A percentile compares a stretch with the other conserved stretches of the same genome.
These are phyloP conservation scores for Colletotrichum incanum DNA, from an alignment of 2,329 filamentous ascomycete genomes.

Conservation along the genomic window DNA sequence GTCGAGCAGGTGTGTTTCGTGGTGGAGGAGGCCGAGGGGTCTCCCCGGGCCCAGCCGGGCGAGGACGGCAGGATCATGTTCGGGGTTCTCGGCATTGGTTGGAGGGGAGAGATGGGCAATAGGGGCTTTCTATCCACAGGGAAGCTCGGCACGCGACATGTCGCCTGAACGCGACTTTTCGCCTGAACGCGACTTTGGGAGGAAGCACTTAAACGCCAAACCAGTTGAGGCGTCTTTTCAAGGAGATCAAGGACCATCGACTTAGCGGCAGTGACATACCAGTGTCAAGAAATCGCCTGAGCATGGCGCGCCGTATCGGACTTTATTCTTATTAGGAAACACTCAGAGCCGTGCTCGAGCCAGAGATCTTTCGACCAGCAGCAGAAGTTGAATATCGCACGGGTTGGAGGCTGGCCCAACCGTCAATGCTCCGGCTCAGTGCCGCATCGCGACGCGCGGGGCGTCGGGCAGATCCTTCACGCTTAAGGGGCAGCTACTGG, in stretches of 20 bases:
- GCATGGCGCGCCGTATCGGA: not conserved
- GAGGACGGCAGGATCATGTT: conserved; percentile 76
- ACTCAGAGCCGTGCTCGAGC: not conserved
- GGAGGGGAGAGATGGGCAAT: conserved; percentile 92
- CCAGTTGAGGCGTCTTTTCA: conserved; percentile 5
- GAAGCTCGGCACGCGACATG: conserved; percentile 74
- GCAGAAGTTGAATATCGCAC: not conserved
- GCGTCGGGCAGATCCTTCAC: not conserved
- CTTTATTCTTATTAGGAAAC: not conserved
- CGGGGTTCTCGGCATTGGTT: conserved; percentile 88
- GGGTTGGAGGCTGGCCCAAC: not conserved
- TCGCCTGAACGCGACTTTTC: conserved; percentile 44
- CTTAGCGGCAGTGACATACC: not conserved
- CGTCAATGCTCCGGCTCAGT: not conserved
- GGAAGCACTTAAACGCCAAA: not conserved
- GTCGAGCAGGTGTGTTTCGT: conserved; percentile 78
- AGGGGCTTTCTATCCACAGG: conserved; percentile 90
- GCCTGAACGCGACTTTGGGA: conserved; percentile 35
- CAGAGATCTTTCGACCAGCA: not conserved
- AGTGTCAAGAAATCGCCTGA: not conserved
- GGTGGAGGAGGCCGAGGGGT: conserved; percentile 60
- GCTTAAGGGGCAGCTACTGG: not conserved
- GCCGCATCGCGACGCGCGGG: not conserved
- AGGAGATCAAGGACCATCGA: not conserved
- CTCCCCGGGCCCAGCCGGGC: conserved; percentile 65